A percentile compares a stretch with the other conserved stretches of the same genome.
Conservation (phyloP, 169 alveolate genomes). For the Plasmodium gaboni region DNA sequence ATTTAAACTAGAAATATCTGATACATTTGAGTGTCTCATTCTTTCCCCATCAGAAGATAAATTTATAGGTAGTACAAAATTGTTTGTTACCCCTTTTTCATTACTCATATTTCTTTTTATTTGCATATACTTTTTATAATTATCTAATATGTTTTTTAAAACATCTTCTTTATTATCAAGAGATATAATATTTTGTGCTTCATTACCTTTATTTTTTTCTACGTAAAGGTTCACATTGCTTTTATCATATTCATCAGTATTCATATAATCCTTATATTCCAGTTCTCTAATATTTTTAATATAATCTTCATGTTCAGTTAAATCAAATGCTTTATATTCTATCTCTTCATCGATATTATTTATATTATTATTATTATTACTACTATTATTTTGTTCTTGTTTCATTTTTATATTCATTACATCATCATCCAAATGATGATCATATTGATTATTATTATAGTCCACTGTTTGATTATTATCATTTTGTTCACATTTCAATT, state of each 20-base stretch:
- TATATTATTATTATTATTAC: too few relatives aligned
- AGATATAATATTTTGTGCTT: neutral
- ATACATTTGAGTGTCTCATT: too few relatives aligned
- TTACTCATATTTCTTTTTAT: neutral
- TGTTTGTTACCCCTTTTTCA: neutral
- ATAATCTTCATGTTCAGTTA: neutral
- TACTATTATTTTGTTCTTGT: neutral
- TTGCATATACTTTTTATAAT: constrained; percentile 12
- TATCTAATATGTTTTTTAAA: constrained; percentile 10
- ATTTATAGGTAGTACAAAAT: neutral
- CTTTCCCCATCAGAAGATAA: neutral
- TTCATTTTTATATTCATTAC: neutral
- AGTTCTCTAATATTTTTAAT: neutral
- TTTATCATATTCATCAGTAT: neutral
- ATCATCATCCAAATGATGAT: too few relatives aligned
- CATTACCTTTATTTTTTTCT: neutral
- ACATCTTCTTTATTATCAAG: constrained; percentile 4
- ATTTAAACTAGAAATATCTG: too few relatives aligned
- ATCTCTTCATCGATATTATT: too few relatives aligned
- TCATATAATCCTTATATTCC: neutral
- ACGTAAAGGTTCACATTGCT: neutral
- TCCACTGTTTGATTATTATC: too few relatives aligned
- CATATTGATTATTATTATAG: too few relatives aligned
- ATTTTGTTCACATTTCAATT: too few relatives aligned
- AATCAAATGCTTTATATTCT: neutral